Evolutionary conservation across 2,329 filamentous ascomycete species (phyloP).

Genomic region (Orbilia quercus): DNA sequence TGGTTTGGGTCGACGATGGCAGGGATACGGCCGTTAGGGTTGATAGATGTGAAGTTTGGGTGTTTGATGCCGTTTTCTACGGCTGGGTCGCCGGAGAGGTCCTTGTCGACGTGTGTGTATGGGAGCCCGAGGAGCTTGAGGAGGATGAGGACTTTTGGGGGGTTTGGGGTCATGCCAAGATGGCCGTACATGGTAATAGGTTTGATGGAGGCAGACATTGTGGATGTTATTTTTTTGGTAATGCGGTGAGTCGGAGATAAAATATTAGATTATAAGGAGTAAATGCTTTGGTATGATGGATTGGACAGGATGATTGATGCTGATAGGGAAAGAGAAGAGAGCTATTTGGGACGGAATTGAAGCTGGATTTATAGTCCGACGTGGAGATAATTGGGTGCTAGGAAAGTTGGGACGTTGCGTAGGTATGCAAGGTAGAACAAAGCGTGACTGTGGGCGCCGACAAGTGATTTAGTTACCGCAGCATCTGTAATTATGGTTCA

Average conservation of each 20-base stretch:
- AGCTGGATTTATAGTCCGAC: conserved; percentile 14
- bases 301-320: neutral
- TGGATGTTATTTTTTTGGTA: neutral
- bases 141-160: conserved; percentile 59
- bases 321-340: neutral
- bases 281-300: neutral
- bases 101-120: conserved; percentile 40
- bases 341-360: neutral
- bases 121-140: conserved; percentile 58
- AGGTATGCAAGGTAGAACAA: too few species aligned
- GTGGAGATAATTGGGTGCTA: too few species aligned
- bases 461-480: too few species aligned
- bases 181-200: conserved; percentile 58
- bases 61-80: conserved; percentile 60
- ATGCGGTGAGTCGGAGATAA: neutral
- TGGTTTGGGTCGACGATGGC: conserved; percentile 65
- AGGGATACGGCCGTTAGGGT: conserved; percentile 63
- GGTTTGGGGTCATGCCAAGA: conserved; percentile 57
- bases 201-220: conserved; percentile 42
- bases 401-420: too few species aligned
- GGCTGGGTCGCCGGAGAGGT: conserved; percentile 34
- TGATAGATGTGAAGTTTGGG: conserved; percentile 61
- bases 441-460: too few species aligned
- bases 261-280: neutral
- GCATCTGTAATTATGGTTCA: neutral